A percentile compares a stretch with the other conserved stretches of the same genome.
phyloP scores from a whole-genome alignment of 164 flowering plant species.

The Nymphaea thermarum region DNA sequence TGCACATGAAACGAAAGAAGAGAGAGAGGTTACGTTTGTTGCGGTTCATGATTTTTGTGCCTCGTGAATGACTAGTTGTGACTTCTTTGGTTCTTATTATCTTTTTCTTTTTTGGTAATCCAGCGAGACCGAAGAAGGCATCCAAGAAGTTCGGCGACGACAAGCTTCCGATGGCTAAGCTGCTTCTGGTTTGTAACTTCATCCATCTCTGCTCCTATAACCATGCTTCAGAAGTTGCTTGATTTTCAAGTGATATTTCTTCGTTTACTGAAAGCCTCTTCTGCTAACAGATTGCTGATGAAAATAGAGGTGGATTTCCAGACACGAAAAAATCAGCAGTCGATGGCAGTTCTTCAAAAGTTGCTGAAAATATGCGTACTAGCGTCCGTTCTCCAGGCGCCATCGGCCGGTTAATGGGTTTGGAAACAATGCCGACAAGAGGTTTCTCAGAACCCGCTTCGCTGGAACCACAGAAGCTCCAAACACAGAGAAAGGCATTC shows the following conservation, averaged over 20 bases:
- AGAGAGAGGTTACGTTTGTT: no score
- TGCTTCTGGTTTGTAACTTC: slow-evolving; percentile 43
- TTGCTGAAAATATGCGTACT: slow-evolving; percentile 18
- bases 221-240: not conserved
- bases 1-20: no score
- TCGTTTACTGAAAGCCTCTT: not conserved
- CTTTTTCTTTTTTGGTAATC: slow-evolving; percentile 4
- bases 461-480: not conserved
- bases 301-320: slow-evolving; percentile 82
- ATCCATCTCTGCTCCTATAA: not conserved
- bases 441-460: not conserved
- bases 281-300: slow-evolving; percentile 58
- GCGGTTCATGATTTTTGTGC: no score
- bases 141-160: slow-evolving; percentile 68
- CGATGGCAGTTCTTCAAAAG: slow-evolving; percentile 4
- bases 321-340: slow-evolving; percentile 27
- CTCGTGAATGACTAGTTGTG: no score
- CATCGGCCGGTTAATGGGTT: slow-evolving; percentile 94
- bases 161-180: slow-evolving; percentile 56
- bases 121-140: slow-evolving; percentile 43
- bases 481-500: slow-evolving; percentile 1
- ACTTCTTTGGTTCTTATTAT: no score
- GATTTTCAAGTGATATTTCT: not conserved
- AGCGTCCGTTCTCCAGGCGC: slow-evolving; percentile 54
- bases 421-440: slow-evolving; percentile 62